phyloP scores from a whole-genome alignment of 1,139 yeast genomes.

The Candida labiduridarum region DNA sequence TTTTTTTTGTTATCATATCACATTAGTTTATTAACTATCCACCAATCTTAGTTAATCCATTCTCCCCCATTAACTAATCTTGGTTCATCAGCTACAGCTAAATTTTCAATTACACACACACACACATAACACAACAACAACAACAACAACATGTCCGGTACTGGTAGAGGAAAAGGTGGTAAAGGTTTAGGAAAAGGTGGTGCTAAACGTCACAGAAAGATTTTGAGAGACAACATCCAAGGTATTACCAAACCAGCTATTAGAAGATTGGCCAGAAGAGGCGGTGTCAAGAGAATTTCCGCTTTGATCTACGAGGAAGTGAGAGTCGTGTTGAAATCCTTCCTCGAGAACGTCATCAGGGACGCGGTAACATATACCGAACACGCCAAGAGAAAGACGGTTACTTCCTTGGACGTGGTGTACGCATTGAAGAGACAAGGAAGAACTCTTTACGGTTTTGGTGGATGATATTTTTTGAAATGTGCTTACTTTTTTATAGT shows the following conservation, averaged over 20 bases:
- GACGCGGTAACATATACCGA: conserved; percentile 99
- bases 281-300: conserved; percentile 99
- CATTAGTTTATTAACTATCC: not conserved
- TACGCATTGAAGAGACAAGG: conserved; percentile 99
- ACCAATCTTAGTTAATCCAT: not conserved
- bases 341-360: conserved; percentile 96
- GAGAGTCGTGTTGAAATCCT: conserved; percentile 93
- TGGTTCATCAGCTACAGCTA: not conserved
- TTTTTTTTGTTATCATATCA: not conserved
- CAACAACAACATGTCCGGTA: conserved; percentile 2
- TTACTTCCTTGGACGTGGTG: conserved; percentile 96
- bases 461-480: conserved; percentile 60
- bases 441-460: conserved; percentile 99
- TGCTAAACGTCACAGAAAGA: conserved; percentile 99
- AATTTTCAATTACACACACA: too few species aligned
- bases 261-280: conserved; percentile 99
- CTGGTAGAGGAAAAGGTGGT: conserved; percentile 99
- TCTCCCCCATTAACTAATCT: not conserved
- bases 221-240: conserved; percentile 98
- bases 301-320: conserved; percentile 99
- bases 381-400: conserved; percentile 99
- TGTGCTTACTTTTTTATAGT: not conserved
- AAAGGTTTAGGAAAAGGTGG: conserved; percentile 99
- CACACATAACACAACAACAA: not conserved
- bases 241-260: conserved; percentile 99